Percentiles rank a stretch among this genome's conserved stretches.
phyloP scores from a whole-genome alignment of 257 asterid species.

The Dorcoceras hygrometricum region DNA sequence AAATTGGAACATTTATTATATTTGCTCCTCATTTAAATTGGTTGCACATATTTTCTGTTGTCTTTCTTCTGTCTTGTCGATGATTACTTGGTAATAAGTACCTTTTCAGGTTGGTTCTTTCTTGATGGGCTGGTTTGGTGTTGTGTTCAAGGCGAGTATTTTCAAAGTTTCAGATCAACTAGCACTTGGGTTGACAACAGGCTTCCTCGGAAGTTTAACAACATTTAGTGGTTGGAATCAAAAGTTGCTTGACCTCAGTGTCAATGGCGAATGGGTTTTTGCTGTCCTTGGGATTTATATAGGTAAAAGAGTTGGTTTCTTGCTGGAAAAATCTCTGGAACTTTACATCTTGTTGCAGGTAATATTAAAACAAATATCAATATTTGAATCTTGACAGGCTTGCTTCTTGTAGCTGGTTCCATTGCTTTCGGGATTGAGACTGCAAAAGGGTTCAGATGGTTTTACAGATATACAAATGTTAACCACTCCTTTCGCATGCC shows the following conservation, averaged over 20 bases:
- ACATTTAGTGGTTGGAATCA: slow-evolving; percentile 99
- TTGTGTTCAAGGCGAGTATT: slow-evolving; percentile 72
- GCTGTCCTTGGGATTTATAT: slow-evolving; percentile 59
- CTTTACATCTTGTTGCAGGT: slow-evolving; percentile 1
- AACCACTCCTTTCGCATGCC: neutral
- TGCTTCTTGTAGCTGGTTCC: slow-evolving; percentile 63
- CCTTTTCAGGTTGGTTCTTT: slow-evolving; percentile 78
- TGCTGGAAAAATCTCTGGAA: neutral
- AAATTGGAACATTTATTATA: neutral
- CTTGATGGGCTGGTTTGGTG: slow-evolving; percentile 97
- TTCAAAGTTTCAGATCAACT: slow-evolving; percentile 57
- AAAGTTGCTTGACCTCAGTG: slow-evolving; percentile 78
- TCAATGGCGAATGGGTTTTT: slow-evolving; percentile 66
- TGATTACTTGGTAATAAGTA: slow-evolving; percentile 2
- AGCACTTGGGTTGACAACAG: slow-evolving; percentile 78
- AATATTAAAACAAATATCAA: neutral
- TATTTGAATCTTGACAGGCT: slow-evolving; percentile 42
- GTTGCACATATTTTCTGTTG: neutral
- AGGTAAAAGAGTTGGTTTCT: slow-evolving; percentile 36
- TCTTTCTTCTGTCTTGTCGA: neutral
- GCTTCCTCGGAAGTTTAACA: slow-evolving; percentile 91
- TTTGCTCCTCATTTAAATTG: too few species aligned
- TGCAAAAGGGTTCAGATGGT: slow-evolving; percentile 60
- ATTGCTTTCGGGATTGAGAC: slow-evolving; percentile 70
- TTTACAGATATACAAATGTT: slow-evolving; percentile 24